Base-by-base conservation (phyloP, 2,329 filamentous ascomycete species). In the Penicillium sp. region DNA sequence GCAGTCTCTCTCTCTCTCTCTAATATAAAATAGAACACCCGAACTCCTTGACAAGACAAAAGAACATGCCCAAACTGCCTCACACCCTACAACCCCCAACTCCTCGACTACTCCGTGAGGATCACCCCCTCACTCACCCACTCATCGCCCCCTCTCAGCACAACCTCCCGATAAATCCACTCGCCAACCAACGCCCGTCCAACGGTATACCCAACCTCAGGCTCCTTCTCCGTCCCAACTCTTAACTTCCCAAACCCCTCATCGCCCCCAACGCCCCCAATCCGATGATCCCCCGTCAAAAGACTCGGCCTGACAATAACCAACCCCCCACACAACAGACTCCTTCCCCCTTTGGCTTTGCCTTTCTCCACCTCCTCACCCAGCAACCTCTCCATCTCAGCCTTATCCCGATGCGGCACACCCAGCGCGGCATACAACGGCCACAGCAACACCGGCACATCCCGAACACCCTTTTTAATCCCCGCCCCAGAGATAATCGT, bases 351-450 rank as follows among this genome's bases (percentile, higher is more conserved):
- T 20, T 14, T 17, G 11, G 15, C 17, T 12, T 45, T 45, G 17
- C 42, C 41, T 64, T 11, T 55, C n/a, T 2, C 51, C 51, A 55
- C 45, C 45, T 69, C 67, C 22, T 50, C 57, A 0, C 68, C 49
- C 0, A 82, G 61, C 8, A 71, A 50, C 2, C 45, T 55, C 56
- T 75, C 71, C 67, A 73, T 77, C 28, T 64, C 59, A 61, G 55
- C 62, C 67, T 77, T 77, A 59, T 77, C 76, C 25, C 66, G 70
- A 62, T 82, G 68, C 39, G 67, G 69, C 41, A 63, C 66, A 52
- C 63, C 64, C 59, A 71, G 63, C 35, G 69, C 68, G 35, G 73
- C 66, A 54, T 76, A 77, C 55, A 76, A 48, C 6, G 69, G 69
- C 10, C 65, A 58, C 41, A 75, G 69, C 12, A 65, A 60, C 6